Percentiles rank a stretch among this genome's conserved stretches.
Conservation (phyloP, 2,329 filamentous ascomycete species). For the Colletotrichum sidae region DNA sequence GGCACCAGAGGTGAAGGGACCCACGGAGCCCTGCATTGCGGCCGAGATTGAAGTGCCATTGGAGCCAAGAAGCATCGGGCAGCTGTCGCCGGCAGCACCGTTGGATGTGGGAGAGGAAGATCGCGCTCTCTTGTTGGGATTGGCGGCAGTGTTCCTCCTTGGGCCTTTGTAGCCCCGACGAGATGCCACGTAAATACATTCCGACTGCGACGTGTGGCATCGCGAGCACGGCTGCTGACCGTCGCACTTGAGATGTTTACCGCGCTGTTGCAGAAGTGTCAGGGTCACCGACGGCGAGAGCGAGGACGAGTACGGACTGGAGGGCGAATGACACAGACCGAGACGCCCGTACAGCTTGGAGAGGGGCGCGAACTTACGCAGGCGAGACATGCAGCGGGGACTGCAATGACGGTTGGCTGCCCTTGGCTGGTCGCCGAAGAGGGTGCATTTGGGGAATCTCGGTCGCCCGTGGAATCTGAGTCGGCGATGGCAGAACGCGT, state of each 20-base stretch:
- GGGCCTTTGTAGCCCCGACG: slow-evolving; percentile 80
- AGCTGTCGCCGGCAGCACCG: slow-evolving; percentile 44
- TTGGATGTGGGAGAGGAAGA: slow-evolving; percentile 55
- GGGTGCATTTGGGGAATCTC: slow-evolving; percentile 35
- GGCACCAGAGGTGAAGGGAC: slow-evolving; percentile 48
- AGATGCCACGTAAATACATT: slow-evolving; percentile 80
- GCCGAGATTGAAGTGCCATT: slow-evolving; percentile 35
- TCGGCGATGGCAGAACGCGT: slow-evolving; percentile 20
- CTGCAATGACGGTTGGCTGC: slow-evolving; percentile 50
- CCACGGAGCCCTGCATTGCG: slow-evolving; percentile 42
- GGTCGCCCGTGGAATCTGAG: slow-evolving; percentile 37
- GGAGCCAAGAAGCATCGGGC: slow-evolving; percentile 58
- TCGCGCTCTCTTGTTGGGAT: slow-evolving; percentile 48
- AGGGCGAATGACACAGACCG: slow-evolving; percentile 2
- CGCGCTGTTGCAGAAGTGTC: slow-evolving; percentile 53
- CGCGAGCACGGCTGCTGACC: slow-evolving; percentile 76
- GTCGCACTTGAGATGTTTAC: slow-evolving; percentile 82
- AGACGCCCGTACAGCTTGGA: not conserved
- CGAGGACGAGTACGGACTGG: not conserved
- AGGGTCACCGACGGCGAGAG: slow-evolving; percentile 9
- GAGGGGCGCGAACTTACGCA: slow-evolving; percentile 57
- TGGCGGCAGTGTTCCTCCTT: slow-evolving; percentile 58
- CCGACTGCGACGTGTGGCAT: slow-evolving; percentile 67
- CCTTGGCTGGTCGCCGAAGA: slow-evolving; percentile 40
- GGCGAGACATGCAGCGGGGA: slow-evolving; percentile 65